These are phyloP conservation scores for Haematococcus sp. DNA, from an alignment of 139 green algal genomes.

Conservation along the genomic window DNA sequence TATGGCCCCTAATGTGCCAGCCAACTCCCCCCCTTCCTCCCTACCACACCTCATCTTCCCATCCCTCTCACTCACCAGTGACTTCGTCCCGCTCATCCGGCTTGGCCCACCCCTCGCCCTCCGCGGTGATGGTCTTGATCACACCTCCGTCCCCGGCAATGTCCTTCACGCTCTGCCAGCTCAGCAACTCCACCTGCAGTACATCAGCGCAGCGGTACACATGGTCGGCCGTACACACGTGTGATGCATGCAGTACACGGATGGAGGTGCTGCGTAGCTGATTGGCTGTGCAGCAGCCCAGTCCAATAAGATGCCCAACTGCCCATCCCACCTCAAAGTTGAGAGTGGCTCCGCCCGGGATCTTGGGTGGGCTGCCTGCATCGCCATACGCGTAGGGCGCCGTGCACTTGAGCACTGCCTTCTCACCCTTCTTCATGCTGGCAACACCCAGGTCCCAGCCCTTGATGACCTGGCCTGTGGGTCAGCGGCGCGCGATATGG, in stretches of 20 bases:
- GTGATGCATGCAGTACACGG: too few species aligned
- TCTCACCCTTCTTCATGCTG: conserved; percentile 94
- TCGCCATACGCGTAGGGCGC: conserved; percentile 93
- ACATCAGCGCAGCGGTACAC: too few species aligned
- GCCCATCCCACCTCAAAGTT: conserved; percentile 79
- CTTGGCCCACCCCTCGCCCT: conserved; percentile 58
- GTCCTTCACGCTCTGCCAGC: conserved; percentile 87
- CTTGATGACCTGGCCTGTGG: conserved; percentile 89
- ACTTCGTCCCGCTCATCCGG: conserved; percentile 68
- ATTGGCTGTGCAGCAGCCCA: neutral
- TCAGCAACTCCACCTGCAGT: conserved; percentile 77
- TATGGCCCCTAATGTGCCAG: too few species aligned
- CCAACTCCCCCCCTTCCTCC: too few species aligned
- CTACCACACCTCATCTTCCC: neutral
- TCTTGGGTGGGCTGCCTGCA: conserved; percentile 75
- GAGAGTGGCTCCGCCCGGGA: conserved; percentile 89
- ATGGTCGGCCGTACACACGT: too few species aligned
- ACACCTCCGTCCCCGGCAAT: conserved; percentile 73
- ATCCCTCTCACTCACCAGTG: conserved; percentile 31
- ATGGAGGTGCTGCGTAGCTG: too few species aligned
- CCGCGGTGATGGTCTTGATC: conserved; percentile 65
- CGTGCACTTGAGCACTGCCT: conserved; percentile 67
- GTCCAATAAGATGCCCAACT: too few species aligned
- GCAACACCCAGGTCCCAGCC: conserved; percentile 93
- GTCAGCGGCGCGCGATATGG: neutral